Evolutionary conservation across 1,284 basidiomycete genomes (phyloP).

Genomic region (Heterobasidion irregulare): DNA sequence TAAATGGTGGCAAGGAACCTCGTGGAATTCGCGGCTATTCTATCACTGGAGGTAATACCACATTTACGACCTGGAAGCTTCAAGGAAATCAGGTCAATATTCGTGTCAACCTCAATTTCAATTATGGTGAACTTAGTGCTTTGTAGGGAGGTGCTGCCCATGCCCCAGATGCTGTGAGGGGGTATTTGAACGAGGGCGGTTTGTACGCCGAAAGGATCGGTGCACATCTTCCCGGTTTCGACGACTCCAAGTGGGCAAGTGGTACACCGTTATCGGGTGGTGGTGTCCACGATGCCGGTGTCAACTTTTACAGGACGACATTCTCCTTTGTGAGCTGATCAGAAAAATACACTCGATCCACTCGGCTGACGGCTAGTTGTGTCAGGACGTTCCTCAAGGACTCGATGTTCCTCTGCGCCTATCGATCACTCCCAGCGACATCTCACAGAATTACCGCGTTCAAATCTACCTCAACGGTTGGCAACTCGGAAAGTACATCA

Average conservation of each 20-base stretch:
- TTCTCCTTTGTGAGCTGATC: background rate
- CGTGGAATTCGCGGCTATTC: constrained; percentile 41
- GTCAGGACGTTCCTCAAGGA: constrained; percentile 13
- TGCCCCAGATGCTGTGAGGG: background rate
- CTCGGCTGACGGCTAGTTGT: constrained; percentile 33
- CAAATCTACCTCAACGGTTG: constrained; percentile 48
- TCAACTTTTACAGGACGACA: background rate
- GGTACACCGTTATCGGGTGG: background rate
- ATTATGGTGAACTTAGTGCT: background rate
- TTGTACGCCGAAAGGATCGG: background rate
- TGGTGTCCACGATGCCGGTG: background rate
- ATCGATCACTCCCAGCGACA: constrained; percentile 31
- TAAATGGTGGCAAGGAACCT: constrained; percentile 41
- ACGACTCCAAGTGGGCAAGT: background rate
- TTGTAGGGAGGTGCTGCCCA: background rate
- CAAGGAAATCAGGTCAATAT: background rate
- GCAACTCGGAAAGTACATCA: constrained; percentile 43
- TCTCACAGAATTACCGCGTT: constrained; percentile 37
- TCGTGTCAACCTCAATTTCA: no score
- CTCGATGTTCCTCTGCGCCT: constrained; percentile 37
- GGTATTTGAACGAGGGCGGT: background rate
- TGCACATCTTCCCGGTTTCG: background rate
- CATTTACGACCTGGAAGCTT: constrained; percentile 34
- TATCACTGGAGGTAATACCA: constrained; percentile 30
- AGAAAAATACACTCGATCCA: background rate